A percentile compares a stretch with the other conserved stretches of the same genome.
Conservation (phyloP, 768 basidiomycete genomes). For the Leccinum uliginosum region DNA sequence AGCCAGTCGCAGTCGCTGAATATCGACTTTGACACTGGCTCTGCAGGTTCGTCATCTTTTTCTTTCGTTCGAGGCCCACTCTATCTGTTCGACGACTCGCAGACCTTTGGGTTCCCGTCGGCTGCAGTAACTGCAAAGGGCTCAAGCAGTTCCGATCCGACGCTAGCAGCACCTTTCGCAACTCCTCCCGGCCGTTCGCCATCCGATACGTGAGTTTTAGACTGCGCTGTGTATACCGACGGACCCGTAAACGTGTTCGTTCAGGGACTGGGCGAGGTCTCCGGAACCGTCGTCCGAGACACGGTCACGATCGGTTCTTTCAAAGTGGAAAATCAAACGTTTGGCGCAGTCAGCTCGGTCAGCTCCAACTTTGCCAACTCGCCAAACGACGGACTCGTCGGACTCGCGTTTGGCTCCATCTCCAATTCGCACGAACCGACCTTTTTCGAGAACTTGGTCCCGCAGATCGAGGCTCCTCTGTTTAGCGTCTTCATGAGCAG, state of each 20-base stretch:
- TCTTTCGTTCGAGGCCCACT: background rate
- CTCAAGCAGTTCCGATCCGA: constrained; percentile 34
- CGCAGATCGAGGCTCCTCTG: constrained; percentile 38
- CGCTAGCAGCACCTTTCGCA: constrained; percentile 40
- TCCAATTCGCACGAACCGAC: constrained; percentile 43
- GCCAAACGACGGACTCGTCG: constrained; percentile 57
- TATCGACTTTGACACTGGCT: constrained; percentile 67
- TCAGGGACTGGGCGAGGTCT: constrained; percentile 51
- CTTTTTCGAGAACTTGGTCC: constrained; percentile 62
- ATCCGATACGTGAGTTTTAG: constrained; percentile 40
- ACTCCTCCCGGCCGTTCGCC: constrained; percentile 30
- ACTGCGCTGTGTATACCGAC: background rate
- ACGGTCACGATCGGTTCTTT: constrained; percentile 46
- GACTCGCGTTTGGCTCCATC: constrained; percentile 59
- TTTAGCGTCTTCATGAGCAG: constrained; percentile 62
- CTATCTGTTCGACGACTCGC: constrained; percentile 14
- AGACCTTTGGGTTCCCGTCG: constrained; percentile 56
- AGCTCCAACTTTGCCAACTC: constrained; percentile 48
- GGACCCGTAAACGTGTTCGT: background rate
- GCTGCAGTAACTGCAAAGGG: constrained; percentile 37
- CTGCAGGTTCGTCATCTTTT: constrained; percentile 21
- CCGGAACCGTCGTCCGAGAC: constrained; percentile 48
- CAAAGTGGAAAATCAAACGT: constrained; percentile 44
- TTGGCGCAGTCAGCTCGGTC: constrained; percentile 45
- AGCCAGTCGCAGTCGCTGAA: constrained; percentile 48